Evolutionary conservation across 179 eudicot genomes (phyloP).

Genomic region (Spergularia azorica): DNA sequence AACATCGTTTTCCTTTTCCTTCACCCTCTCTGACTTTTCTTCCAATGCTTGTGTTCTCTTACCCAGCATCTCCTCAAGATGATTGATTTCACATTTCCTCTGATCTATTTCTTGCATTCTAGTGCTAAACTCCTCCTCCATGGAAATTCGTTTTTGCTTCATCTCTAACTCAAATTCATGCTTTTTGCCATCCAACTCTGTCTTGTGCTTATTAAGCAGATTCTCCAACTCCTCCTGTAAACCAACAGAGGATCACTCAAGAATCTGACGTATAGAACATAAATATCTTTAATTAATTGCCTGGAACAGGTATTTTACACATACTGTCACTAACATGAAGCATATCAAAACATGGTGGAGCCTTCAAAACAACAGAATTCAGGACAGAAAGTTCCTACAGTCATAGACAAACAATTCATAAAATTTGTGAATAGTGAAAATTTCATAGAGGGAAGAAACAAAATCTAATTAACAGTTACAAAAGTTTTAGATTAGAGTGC

Average conservation of each 20-base stretch:
- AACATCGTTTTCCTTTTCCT: conserved; percentile 78
- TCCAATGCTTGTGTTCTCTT: conserved; percentile 65
- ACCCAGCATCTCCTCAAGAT: conserved; percentile 61
- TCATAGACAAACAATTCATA: neutral
- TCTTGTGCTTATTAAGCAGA: conserved; percentile 61
- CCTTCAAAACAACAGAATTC: neutral
- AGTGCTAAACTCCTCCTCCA: conserved; percentile 56
- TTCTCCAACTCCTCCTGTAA: conserved; percentile 73
- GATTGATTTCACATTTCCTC: conserved; percentile 60
- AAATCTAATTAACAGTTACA: too few species aligned
- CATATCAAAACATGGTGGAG: neutral
- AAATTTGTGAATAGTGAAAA: neutral
- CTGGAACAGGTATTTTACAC: neutral
- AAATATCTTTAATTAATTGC: too few species aligned
- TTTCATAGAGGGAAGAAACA: too few species aligned
- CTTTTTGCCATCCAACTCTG: conserved; percentile 44
- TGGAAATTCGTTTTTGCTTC: conserved; percentile 50
- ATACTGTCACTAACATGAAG: neutral
- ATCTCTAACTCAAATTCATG: conserved; percentile 69
- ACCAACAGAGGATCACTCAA: conserved; percentile 15
- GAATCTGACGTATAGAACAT: neutral
- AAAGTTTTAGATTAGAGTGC: too few species aligned
- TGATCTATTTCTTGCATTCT: conserved; percentile 46
- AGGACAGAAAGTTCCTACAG: neutral
- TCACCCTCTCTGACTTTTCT: conserved; percentile 67